Percentiles rank a stretch among this genome's conserved stretches.
phyloP scores from a whole-genome alignment of 225 moss, liverwort and hornwort species.

The Neckera pumila region DNA sequence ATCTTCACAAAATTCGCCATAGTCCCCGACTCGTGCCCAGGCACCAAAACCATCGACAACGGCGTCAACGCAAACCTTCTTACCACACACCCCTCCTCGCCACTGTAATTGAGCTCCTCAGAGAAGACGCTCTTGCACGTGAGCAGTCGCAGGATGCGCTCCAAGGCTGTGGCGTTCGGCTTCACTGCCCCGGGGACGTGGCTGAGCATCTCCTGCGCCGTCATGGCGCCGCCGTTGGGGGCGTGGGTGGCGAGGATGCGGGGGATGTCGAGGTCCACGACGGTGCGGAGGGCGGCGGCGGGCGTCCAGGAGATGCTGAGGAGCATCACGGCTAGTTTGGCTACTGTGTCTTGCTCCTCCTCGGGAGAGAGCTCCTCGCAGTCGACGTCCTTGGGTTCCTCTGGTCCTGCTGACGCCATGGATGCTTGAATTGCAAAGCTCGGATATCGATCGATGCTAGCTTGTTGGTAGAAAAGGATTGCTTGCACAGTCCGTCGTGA shows the following conservation, averaged over 20 bases:
- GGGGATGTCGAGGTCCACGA: slow-evolving; percentile 8
- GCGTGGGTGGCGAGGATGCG: not conserved
- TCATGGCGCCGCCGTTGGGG: not conserved
- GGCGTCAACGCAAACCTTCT: not conserved
- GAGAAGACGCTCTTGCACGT: slow-evolving; percentile 2
- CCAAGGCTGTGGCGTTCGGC: not conserved
- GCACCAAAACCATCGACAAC: not conserved
- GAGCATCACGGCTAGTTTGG: not conserved
- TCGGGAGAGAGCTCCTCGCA: too few relatives aligned
- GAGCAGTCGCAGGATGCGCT: not conserved
- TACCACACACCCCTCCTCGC: not conserved
- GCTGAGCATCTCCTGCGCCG: not conserved
- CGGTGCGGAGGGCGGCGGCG: not conserved
- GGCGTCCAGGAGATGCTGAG: not conserved
- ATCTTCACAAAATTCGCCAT: not conserved
- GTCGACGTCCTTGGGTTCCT: too few relatives aligned
- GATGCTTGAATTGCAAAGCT: too few relatives aligned
- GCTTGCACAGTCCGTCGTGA: too few relatives aligned
- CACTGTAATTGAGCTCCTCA: not conserved
- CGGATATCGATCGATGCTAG: too few relatives aligned
- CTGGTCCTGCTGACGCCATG: too few relatives aligned
- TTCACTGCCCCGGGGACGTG: not conserved
- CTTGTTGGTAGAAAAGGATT: too few relatives aligned
- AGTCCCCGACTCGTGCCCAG: not conserved
- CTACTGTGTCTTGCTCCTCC: not conserved